phyloP scores from a whole-genome alignment of 306 rosid species.

The Sphenostylis stenocarpa region DNA sequence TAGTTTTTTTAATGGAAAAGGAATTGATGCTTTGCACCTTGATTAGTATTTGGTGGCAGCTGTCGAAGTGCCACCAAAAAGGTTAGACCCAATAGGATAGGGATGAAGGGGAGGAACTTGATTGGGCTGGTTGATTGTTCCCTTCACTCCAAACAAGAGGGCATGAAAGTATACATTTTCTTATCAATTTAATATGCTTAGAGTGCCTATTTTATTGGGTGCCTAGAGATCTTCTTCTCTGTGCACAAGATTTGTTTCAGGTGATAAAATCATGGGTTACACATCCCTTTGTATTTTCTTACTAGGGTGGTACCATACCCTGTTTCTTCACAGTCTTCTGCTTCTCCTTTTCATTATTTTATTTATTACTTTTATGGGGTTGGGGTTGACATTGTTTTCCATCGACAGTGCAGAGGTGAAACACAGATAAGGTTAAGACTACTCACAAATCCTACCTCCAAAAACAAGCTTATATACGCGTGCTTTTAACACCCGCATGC shows the following conservation, averaged over 20 bases:
- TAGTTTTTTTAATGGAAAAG: constrained; percentile 24
- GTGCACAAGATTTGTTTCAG: constrained; percentile 70
- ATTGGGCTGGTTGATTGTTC: constrained; percentile 75
- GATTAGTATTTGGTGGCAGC: constrained; percentile 33
- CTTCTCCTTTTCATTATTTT: constrained; percentile 26
- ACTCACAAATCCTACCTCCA: no score
- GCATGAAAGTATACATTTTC: constrained; percentile 49
- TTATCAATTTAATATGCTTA: constrained; percentile 37
- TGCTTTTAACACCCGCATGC: no score
- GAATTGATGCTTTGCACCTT: constrained; percentile 47
- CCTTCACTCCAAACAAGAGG: constrained; percentile 87
- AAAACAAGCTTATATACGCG: no score
- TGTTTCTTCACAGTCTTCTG: constrained; percentile 21
- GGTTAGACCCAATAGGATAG: constrained; percentile 66
- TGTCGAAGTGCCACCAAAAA: constrained; percentile 61
- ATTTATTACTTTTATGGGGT: neutral
- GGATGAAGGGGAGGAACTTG: constrained; percentile 34
- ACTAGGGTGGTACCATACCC: constrained; percentile 31
- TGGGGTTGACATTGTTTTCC: constrained; percentile 27
- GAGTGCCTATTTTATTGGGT: constrained; percentile 31
- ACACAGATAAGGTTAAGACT: no score
- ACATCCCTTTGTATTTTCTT: constrained; percentile 34
- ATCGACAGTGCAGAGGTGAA: neutral
- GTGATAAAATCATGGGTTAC: constrained; percentile 72
- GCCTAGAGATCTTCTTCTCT: constrained; percentile 63